Evolutionary conservation across 2,329 filamentous ascomycete genomes (phyloP).

Genomic region (Pestalotiopsis sp.): DNA sequence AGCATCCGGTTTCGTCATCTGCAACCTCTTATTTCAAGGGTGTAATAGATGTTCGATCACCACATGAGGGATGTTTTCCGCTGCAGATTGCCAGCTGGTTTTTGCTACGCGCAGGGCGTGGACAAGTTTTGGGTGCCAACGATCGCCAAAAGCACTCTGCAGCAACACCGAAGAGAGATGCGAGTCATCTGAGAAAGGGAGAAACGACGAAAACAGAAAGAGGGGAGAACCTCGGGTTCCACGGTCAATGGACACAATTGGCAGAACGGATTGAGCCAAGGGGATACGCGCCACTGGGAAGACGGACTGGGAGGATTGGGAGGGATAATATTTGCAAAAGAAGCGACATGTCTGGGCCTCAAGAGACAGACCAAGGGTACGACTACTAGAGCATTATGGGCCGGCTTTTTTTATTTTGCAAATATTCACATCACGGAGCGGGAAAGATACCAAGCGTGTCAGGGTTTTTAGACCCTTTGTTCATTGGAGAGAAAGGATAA

Average conservation of each 20-base stretch:
- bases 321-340: neutral
- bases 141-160: neutral
- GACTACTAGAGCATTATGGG: neutral
- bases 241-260: neutral
- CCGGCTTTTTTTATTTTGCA: neutral
- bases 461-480: slow-evolving; percentile 5
- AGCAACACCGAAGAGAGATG: neutral
- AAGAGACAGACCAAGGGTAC: neutral
- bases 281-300: neutral
- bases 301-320: neutral
- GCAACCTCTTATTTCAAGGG: neutral
- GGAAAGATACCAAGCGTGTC: slow-evolving; percentile 1
- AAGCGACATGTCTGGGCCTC: neutral
- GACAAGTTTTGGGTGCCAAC: neutral
- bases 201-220: neutral
- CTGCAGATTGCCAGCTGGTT: neutral
- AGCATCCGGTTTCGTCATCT: neutral
- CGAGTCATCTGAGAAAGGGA: neutral
- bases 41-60: neutral
- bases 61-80: neutral
- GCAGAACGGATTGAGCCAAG: neutral
- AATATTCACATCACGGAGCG: neutral
- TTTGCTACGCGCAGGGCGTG: neutral
- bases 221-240: neutral
- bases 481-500: neutral